phyloP scores from a whole-genome alignment of 805 yeast species.

The Lachancea nothofagi region DNA sequence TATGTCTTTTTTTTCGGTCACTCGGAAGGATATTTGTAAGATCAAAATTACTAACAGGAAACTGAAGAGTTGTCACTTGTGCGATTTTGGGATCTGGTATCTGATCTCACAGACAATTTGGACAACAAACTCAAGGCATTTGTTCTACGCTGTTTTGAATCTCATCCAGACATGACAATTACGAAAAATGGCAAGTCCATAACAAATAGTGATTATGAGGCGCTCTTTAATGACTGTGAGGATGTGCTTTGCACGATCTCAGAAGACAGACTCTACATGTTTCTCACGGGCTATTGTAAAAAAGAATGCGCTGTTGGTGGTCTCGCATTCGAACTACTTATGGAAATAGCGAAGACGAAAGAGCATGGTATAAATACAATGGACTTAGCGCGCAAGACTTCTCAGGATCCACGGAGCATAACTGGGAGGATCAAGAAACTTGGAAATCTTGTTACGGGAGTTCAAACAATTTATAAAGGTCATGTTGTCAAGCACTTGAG shows the following conservation, averaged over 20 bases:
- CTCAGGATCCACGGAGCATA: conserved; percentile 67
- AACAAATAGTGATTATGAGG: neutral
- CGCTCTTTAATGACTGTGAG: neutral
- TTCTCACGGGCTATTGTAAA: conserved; percentile 50
- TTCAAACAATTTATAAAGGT: conserved; percentile 37
- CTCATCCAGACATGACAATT: conserved; percentile 14
- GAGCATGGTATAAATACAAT: conserved; percentile 54
- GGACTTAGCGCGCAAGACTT: conserved; percentile 49
- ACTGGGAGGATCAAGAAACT: conserved; percentile 56
- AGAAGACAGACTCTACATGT: conserved; percentile 52
- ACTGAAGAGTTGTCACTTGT: conserved; percentile 12
- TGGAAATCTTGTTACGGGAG: conserved; percentile 44
- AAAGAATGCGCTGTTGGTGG: conserved; percentile 51
- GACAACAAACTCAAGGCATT: conserved; percentile 17
- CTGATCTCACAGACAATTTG: conserved; percentile 7
- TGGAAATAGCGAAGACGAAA: conserved; percentile 55
- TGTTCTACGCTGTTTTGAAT: conserved; percentile 17
- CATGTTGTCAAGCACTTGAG: conserved; percentile 51
- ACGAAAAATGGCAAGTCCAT: neutral
- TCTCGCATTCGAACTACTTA: conserved; percentile 47
- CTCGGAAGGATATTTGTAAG: neutral
- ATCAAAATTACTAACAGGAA: neutral
- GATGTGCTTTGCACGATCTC: conserved; percentile 35
- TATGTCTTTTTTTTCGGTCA: conserved; percentile 10
- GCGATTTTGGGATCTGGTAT: conserved; percentile 18